A percentile compares a stretch with the other conserved stretches of the same genome.
Conservation (phyloP, 2,329 filamentous ascomycete species). For the Beauveria asiatica region DNA sequence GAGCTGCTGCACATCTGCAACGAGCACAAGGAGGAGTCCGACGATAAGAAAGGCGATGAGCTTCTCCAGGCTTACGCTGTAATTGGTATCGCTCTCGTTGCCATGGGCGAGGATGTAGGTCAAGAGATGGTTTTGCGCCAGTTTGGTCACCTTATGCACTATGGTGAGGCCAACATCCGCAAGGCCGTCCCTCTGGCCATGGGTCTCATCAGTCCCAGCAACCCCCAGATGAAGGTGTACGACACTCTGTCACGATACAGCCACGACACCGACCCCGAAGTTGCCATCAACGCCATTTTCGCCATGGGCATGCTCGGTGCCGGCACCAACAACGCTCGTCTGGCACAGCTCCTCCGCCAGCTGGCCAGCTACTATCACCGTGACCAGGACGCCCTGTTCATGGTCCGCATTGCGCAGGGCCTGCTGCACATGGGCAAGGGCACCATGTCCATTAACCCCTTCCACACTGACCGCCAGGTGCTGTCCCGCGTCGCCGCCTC, state of each 20-base stretch:
- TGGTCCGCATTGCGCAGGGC: slow-evolving; percentile 97
- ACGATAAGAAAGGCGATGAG: slow-evolving; percentile 92
- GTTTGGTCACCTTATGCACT: slow-evolving; percentile 98
- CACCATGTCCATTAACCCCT: slow-evolving; percentile 91
- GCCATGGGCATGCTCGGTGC: slow-evolving; percentile 96
- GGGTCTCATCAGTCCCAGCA: slow-evolving; percentile 93
- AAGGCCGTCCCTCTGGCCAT: slow-evolving; percentile 93
- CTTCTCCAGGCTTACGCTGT: slow-evolving; percentile 94
- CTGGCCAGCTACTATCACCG: slow-evolving; percentile 97
- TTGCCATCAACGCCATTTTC: slow-evolving; percentile 97
- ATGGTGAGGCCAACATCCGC: slow-evolving; percentile 93
- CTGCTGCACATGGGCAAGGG: slow-evolving; percentile 99
- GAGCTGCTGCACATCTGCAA: slow-evolving; percentile 97
- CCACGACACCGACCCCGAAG: slow-evolving; percentile 97
- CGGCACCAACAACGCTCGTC: slow-evolving; percentile 93
- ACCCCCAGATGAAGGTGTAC: slow-evolving; percentile 99
- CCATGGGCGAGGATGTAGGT: slow-evolving; percentile 97
- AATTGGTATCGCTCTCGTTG: slow-evolving; percentile 83
- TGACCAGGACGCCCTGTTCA: slow-evolving; percentile 92
- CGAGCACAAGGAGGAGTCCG: slow-evolving; percentile 88
- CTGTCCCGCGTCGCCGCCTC: slow-evolving; percentile 85
- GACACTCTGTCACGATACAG: slow-evolving; percentile 95
- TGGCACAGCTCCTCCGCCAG: slow-evolving; percentile 89
- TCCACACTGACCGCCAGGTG: slow-evolving; percentile 96
- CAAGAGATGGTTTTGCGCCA: slow-evolving; percentile 98